Conservation (phyloP, 2,329 filamentous ascomycete species). For the Colletotrichum destructivum region DNA sequence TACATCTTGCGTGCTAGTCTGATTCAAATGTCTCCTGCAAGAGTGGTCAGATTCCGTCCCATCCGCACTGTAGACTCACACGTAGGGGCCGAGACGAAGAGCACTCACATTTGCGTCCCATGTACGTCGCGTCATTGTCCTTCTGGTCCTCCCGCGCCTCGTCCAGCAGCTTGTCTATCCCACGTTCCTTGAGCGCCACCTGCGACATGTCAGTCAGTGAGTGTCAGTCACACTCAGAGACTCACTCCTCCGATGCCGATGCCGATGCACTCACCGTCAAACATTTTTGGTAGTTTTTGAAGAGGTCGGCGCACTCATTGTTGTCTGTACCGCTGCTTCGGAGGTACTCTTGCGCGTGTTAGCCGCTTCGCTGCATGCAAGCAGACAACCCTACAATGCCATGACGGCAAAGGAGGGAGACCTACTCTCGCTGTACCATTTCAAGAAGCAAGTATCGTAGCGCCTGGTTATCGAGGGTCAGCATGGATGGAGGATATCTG, state of each 20-base stretch:
- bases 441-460: slow-evolving; percentile 97
- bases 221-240: too few relatives aligned
- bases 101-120: slow-evolving; percentile 59
- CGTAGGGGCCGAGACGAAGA: not conserved
- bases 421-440: slow-evolving; percentile 99
- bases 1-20: not conserved
- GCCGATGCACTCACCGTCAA: slow-evolving; percentile 71
- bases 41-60: slow-evolving; percentile 23
- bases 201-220: slow-evolving; percentile 54
- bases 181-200: slow-evolving; percentile 88
- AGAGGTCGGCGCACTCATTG: slow-evolving; percentile 86
- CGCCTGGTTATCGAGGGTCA: slow-evolving; percentile 68
- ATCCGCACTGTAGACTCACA: not conserved
- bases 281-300: slow-evolving; percentile 91
- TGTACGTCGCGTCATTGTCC: slow-evolving; percentile 80
- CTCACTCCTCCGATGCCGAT: too few relatives aligned
- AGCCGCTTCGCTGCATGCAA: slow-evolving; percentile 5
- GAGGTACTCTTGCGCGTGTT: slow-evolving; percentile 79
- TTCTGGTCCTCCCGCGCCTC: slow-evolving; percentile 91
- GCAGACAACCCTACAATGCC: not conserved
- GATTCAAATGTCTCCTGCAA: slow-evolving; percentile 23
- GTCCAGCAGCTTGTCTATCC: slow-evolving; percentile 93
- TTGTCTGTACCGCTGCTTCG: slow-evolving; percentile 86
- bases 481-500: not conserved
- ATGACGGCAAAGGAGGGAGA: slow-evolving; percentile 4